Evolutionary conservation across 192 early-diverging fungal genomes (phyloP).

Genomic region (Backusella westeae): DNA sequence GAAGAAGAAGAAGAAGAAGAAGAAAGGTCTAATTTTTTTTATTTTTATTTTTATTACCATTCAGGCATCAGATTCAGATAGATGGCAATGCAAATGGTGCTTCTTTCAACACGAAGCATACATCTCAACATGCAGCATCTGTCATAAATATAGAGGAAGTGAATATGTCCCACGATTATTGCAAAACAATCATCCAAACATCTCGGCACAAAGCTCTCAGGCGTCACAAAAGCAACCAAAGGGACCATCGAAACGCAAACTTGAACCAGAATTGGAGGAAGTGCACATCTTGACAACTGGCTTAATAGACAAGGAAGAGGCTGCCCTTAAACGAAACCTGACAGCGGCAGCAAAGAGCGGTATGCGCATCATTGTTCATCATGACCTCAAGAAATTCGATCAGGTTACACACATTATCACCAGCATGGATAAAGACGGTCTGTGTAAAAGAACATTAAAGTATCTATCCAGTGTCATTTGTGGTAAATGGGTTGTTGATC

Average conservation of each 20-base stretch:
- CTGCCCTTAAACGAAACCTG: neutral
- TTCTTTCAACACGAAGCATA: neutral
- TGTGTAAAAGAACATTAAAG: neutral
- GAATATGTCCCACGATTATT: neutral
- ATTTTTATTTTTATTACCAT: neutral
- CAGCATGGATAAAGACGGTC: neutral
- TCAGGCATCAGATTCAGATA: neutral
- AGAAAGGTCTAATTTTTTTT: neutral
- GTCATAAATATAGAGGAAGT: neutral
- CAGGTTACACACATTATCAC: neutral
- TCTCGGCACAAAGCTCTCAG: neutral
- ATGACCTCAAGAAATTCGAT: neutral
- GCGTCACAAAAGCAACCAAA: neutral
- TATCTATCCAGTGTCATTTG: neutral
- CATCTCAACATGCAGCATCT: neutral
- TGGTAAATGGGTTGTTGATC: neutral
- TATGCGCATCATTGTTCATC: neutral
- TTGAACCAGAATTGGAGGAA: neutral
- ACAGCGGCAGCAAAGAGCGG: neutral
- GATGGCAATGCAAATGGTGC: neutral
- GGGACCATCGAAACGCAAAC: neutral
- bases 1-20: neutral
- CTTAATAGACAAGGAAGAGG: neutral
- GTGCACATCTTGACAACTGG: neutral
- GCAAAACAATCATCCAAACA: neutral